A percentile compares a stretch with the other conserved stretches of the same genome.
Conservation (phyloP, 257 asterid species). For the Solanum chiquidenum region DNA sequence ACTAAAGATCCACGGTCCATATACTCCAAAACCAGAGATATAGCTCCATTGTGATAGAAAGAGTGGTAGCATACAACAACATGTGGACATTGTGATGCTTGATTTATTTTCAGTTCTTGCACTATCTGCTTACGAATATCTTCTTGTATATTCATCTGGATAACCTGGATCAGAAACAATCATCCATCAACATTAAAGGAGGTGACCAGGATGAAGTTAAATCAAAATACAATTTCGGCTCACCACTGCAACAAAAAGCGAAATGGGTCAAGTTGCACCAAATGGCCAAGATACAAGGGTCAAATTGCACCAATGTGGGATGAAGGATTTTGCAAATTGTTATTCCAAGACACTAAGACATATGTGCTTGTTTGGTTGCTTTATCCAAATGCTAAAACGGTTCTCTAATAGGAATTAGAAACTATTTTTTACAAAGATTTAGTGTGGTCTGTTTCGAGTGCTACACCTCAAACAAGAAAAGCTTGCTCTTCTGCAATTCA, state of each 20-base stretch:
- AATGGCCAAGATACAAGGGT: not conserved
- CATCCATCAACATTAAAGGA: not conserved
- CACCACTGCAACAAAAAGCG: not conserved
- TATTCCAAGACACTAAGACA: not conserved
- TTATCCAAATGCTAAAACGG: not conserved
- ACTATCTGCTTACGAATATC: slow-evolving; percentile 95
- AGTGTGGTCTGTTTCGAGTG: not conserved
- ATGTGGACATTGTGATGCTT: slow-evolving; percentile 79
- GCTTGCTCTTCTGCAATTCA: not conserved
- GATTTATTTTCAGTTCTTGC: slow-evolving; percentile 96
- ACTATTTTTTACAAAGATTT: not conserved
- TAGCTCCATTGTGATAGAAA: slow-evolving; percentile 96
- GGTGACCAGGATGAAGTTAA: not conserved
- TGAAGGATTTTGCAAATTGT: not conserved
- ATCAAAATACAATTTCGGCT: not conserved
- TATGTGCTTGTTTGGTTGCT: not conserved
- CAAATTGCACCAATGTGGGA: not conserved
- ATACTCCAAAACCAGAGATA: slow-evolving; percentile 86
- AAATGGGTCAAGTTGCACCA: not conserved
- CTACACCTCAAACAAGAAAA: not conserved
- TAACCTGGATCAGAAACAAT: slow-evolving; percentile 40
- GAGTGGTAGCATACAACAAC: slow-evolving; percentile 95
- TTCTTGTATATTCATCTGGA: slow-evolving; percentile 95
- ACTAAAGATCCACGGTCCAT: slow-evolving; percentile 96
- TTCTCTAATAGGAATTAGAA: not conserved